These are phyloP conservation scores for Anthracocystis panici-leucophaei DNA, from an alignment of 1,284 basidiomycete species.

Conservation along the genomic window DNA sequence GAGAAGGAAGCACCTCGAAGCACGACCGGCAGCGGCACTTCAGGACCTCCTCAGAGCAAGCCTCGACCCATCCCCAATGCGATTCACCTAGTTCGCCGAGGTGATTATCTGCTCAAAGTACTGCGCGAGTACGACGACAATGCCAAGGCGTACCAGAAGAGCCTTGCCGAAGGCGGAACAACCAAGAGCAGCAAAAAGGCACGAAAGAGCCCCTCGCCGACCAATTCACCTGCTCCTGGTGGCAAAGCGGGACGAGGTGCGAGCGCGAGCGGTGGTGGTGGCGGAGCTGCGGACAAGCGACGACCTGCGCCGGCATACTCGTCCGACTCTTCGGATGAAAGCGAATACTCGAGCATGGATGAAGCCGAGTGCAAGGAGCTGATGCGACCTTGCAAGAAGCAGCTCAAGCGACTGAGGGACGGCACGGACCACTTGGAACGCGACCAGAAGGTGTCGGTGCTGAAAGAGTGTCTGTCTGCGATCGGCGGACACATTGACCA, in stretches of 20 bases:
- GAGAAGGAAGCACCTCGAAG: conserved; percentile 47
- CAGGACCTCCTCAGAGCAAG: conserved; percentile 54
- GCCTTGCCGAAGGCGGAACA: conserved; percentile 26
- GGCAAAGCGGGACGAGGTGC: conserved; percentile 34
- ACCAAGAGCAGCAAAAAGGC: conserved; percentile 40
- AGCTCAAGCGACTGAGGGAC: conserved; percentile 90
- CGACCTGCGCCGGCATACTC: conserved; percentile 51
- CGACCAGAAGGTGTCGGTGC: conserved; percentile 92
- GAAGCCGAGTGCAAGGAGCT: conserved; percentile 94
- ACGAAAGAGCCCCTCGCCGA: conserved; percentile 43
- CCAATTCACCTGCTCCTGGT: conserved; percentile 46
- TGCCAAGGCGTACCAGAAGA: conserved; percentile 51
- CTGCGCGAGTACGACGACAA: conserved; percentile 80
- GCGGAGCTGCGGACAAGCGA: conserved; percentile 33
- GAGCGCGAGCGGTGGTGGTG: conserved; percentile 7
- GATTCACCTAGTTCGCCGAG: conserved; percentile 92
- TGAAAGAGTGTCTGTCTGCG: conserved; percentile 93
- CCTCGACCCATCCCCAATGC: conserved; percentile 65
- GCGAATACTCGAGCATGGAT: conserved; percentile 81
- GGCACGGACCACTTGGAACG: conserved; percentile 91
- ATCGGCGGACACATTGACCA: conserved; percentile 92
- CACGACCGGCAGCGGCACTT: conserved; percentile 20
- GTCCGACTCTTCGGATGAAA: conserved; percentile 58
- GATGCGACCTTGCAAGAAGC: conserved; percentile 94
- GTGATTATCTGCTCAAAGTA: conserved; percentile 90